phyloP scores from a whole-genome alignment of 345 rosid genomes.

The Salix brachista region DNA sequence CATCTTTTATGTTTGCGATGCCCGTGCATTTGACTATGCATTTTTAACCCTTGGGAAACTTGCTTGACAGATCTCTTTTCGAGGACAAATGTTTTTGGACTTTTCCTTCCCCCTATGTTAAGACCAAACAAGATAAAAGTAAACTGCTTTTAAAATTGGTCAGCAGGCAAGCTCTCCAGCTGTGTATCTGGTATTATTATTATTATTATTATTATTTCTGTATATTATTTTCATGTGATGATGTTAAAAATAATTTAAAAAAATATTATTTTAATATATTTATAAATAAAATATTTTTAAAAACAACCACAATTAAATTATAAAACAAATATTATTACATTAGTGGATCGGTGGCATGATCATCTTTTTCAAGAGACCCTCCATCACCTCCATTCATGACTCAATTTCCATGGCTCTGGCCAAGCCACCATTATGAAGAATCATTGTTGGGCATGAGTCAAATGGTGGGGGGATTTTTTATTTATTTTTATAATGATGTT shows the following conservation, averaged over 20 bases:
- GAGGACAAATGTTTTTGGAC: background rate
- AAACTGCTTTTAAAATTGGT: background rate
- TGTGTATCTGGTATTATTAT: too few relatives aligned
- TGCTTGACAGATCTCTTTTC: background rate
- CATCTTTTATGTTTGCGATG: background rate
- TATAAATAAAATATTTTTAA: too few relatives aligned
- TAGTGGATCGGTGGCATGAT: background rate
- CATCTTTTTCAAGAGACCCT: background rate
- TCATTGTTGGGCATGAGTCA: slow-evolving; percentile 20
- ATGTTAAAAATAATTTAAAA: too few relatives aligned
- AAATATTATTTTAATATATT: too few relatives aligned
- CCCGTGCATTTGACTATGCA: background rate
- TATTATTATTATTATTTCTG: too few relatives aligned
- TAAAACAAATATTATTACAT: too few relatives aligned
- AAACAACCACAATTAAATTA: accelerated
- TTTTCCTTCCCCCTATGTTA: background rate
- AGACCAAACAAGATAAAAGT: background rate
- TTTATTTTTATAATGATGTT: background rate
- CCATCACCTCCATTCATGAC: background rate
- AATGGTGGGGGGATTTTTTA: slow-evolving; percentile 15
- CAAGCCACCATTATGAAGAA: slow-evolving; percentile 10
- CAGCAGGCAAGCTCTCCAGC: too few relatives aligned
- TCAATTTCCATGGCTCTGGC: background rate
- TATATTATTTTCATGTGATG: too few relatives aligned
- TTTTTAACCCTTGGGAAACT: background rate